Evolutionary conservation across 1,139 yeast genomes (phyloP), one percentile per base, ranked within the genome.

Genomic region (Kodamaea alishanica): DNA sequence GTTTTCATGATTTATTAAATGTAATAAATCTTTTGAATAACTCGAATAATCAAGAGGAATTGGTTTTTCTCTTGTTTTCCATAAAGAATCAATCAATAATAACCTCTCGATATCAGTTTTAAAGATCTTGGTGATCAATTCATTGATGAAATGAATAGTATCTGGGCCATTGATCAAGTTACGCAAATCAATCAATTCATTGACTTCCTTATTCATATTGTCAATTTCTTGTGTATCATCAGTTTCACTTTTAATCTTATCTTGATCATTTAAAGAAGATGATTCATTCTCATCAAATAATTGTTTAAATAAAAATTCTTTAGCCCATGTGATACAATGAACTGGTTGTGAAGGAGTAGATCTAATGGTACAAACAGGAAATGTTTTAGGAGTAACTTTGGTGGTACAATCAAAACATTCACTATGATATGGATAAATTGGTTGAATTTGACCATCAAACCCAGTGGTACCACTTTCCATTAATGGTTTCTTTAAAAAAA

Each of bases 241-340:
- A 2, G 84, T 79, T 42, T 70, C 75, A 26, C 51, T 46, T 37
- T 81, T 82, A 41, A 80, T 68, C 27, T 57, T 47, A 10, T 54
- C 59, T 3, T 61, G 59, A 28, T 71, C 69, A 27, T 65, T 57
- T 39, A 45, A 34, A 6, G 34, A 39, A 6, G 40, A 39, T 8
- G 59, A 65, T 10, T 73, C 72, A 23, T 69, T 63, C 38, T 77
- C 79, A 24, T 81, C 90, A 60, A 89, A 92, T 38, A 94, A 67
- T 56, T 89, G 95, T 29, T 78, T 72, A 55, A 90, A 89, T 39
- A 94, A 64, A 56, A 87, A 94, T 52, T 85, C 88, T 55, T 94
- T 94, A 9, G 97, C 96, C 98, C 99, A 94, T 0, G 95, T 95
- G 30, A 94, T 84, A 58, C 97, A 88, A 56, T 94, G 99, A 7